Evolutionary conservation across 495 filamentous ascomycete genomes (phyloP).

Genomic region (Aspergillus bertholletiae): DNA sequence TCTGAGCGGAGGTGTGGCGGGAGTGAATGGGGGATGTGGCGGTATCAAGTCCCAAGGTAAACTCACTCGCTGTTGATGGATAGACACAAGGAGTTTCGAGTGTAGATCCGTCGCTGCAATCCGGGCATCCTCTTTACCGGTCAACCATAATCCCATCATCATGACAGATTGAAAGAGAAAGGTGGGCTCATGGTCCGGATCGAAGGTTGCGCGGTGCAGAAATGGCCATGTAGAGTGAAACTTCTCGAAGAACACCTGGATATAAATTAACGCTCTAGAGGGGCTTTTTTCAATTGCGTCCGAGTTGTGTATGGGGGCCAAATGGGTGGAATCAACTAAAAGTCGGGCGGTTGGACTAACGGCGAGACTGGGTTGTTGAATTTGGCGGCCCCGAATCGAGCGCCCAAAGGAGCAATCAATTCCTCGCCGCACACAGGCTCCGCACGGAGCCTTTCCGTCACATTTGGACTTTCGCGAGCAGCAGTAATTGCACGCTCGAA

Average conservation of each 20-base stretch:
- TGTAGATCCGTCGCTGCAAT: neutral
- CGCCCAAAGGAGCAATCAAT: neutral
- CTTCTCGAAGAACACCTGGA: conserved; percentile 14
- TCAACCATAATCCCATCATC: neutral
- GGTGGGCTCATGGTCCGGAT: conserved; percentile 9
- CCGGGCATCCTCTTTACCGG: neutral
- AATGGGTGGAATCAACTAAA: neutral
- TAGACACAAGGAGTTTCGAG: neutral
- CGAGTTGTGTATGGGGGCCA: neutral
- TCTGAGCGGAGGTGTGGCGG: too few species aligned
- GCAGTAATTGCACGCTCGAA: conserved; percentile 5
- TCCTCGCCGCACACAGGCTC: neutral
- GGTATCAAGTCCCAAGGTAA: too few species aligned
- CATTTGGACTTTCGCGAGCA: conserved; percentile 9
- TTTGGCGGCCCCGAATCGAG: neutral
- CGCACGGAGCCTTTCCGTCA: conserved; percentile 6
- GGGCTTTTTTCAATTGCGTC: neutral
- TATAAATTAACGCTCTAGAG: neutral
- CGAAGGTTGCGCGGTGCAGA: conserved; percentile 15
- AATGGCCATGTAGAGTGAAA: conserved; percentile 16
- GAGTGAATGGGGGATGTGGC: too few species aligned
- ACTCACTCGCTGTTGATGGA: neutral
- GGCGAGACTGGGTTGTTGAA: neutral
- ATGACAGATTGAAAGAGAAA: neutral
- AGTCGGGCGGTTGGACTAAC: too few species aligned